phyloP scores from a whole-genome alignment of 106 monocot species.

The Ottelia alismoides region DNA sequence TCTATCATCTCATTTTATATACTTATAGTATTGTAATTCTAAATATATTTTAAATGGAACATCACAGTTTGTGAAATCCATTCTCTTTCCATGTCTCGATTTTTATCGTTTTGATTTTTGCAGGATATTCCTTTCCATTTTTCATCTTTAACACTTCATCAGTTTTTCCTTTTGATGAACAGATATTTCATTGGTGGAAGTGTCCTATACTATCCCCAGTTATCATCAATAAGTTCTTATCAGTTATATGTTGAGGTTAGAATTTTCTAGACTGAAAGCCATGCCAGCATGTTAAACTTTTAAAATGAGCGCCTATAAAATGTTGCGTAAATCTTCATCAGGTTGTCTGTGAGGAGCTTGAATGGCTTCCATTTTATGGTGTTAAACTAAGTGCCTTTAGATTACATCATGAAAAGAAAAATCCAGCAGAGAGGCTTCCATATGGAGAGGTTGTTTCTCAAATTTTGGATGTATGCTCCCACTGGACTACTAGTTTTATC shows the following conservation, averaged over 20 bases:
- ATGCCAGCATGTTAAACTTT: too few relatives aligned
- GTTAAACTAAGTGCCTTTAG: constrained; percentile 14
- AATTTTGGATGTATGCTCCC: constrained; percentile 78
- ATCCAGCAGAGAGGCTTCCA: constrained; percentile 25
- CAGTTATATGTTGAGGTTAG: constrained; percentile 94
- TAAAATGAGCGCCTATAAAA: not conserved
- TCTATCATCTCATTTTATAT: too few relatives aligned
- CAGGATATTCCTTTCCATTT: too few relatives aligned
- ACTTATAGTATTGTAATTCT: too few relatives aligned
- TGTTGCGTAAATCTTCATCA: constrained; percentile 8
- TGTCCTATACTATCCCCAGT: constrained; percentile 93
- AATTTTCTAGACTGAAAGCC: not conserved
- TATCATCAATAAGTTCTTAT: constrained; percentile 97
- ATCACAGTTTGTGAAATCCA: too few relatives aligned
- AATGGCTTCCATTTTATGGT: constrained; percentile 94
- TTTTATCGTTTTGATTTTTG: not conserved
- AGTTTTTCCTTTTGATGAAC: constrained; percentile 4
- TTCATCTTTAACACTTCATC: too few relatives aligned
- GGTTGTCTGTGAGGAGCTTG: constrained; percentile 97
- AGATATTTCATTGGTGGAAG: constrained; percentile 97
- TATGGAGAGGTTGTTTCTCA: constrained; percentile 34
- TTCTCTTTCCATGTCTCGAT: too few relatives aligned
- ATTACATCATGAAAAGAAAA: constrained; percentile 25
- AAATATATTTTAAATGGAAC: too few relatives aligned
- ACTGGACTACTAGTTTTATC: constrained; percentile 94